Conservation (phyloP, 176 grass and related monocot species). For the Zea luxurians region DNA sequence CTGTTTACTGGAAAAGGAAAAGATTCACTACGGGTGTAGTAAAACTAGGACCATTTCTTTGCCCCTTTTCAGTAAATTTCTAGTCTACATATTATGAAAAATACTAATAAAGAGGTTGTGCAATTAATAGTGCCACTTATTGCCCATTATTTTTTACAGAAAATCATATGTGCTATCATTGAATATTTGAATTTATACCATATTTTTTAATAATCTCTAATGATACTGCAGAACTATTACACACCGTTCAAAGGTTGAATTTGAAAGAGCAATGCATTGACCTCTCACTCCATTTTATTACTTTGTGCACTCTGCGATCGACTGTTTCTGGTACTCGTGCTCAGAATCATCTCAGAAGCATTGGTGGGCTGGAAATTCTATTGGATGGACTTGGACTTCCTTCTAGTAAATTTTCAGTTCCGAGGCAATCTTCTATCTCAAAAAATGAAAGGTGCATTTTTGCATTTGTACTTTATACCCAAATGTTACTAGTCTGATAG, state of each 20-base stretch:
- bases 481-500: neutral
- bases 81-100: neutral
- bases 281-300: conserved; percentile 81
- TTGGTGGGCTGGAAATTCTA: conserved; percentile 86
- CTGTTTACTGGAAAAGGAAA: conserved; percentile 30
- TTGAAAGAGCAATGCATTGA: conserved; percentile 77
- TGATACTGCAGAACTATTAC: conserved; percentile 79
- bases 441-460: conserved; percentile 62
- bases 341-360: conserved; percentile 98
- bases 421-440: conserved; percentile 51
- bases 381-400: conserved; percentile 87
- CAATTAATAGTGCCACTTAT: conserved; percentile 20
- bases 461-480: neutral
- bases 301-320: conserved; percentile 66
- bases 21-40: neutral
- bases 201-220: conserved; percentile 34
- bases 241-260: conserved; percentile 72
- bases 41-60: conserved; percentile 12
- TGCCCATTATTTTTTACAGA: neutral
- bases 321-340: conserved; percentile 64
- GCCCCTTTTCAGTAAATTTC: neutral
- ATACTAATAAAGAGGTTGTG: neutral
- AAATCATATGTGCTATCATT: conserved; percentile 10
- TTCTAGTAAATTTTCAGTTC: conserved; percentile 69
- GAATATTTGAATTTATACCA: conserved; percentile 28